Evolutionary conservation across 1,139 yeast species (phyloP), one percentile per base, ranked within the genome.

Genomic region (Wickerhamiella pararugosa): DNA sequence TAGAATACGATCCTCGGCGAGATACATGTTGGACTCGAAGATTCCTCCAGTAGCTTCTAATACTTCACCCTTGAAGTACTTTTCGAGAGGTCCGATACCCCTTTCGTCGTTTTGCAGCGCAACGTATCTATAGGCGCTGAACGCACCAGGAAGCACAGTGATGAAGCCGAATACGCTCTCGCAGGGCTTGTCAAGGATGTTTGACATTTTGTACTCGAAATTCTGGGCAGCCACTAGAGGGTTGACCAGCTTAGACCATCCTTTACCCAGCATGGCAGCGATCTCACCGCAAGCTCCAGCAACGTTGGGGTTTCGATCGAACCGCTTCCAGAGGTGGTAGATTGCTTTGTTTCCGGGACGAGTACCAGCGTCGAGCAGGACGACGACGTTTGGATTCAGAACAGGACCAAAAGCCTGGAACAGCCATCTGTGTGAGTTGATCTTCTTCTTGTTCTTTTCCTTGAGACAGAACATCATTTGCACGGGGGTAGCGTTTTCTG

Each of bases 191-290:
- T 86, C 96, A 37, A 86, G 66, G 49, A 86, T 83, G 55, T 86
- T 86, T 6, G 94, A 82, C 77, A 84, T 79, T 54, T 86, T 86
- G 60, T 86, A 86, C 59, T 86, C 96, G 55, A 86, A 86, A 56
- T 86, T 84, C 59, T 86, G 96, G 0, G 94, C 79, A 1, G 95
- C 94, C 31, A 86, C 92, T 43, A 86, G 64, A 2, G 96, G 96
- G 54, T 86, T 86, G 25, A 71, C 56, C 40, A 81, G 65, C 43
- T 77, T 65, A 43, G 62, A 61, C 44, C 67, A 67, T 5, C 70
- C 70, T 4, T 65, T 68, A 5, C 92, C 90, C 45, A 79, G 64
- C 47, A 77, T 69, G 2, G 80, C 82, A 47, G 70, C 71, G 65
- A 81, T 80, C 56, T 81, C 93, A 27, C 93, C 93, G 68, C 93